These are phyloP conservation scores for Abrus pulchellus DNA, from an alignment of 306 rosid genomes.

Conservation along the genomic window DNA sequence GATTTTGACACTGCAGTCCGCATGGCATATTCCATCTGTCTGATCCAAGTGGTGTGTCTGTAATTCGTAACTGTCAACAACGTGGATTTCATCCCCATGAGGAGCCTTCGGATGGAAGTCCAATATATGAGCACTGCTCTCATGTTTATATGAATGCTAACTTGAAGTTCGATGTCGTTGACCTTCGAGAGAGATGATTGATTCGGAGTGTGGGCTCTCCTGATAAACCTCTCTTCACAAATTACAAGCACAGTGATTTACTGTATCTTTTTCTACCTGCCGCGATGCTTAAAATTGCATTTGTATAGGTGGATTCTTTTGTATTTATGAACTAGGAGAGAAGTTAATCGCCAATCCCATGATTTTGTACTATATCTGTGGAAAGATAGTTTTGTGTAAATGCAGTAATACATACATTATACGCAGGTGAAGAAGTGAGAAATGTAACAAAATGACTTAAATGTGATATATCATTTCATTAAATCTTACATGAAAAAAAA, in stretches of 20 bases:
- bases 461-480: background rate
- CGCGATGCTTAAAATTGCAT: conserved; percentile 46
- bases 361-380: conserved; percentile 52
- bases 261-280: conserved; percentile 36
- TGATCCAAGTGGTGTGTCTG: conserved; percentile 91
- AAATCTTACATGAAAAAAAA: conserved; percentile 22
- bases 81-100: conserved; percentile 99
- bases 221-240: conserved; percentile 24
- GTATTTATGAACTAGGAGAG: conserved; percentile 45
- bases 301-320: conserved; percentile 39
- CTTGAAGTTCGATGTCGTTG: conserved; percentile 75
- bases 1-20: conserved; percentile 75
- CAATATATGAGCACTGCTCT: conserved; percentile 96
- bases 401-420: background rate
- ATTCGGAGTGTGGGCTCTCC: conserved; percentile 1
- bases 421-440: conserved; percentile 44
- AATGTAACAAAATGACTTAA: conserved; percentile 5
- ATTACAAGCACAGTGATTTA: conserved; percentile 41
- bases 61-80: conserved; percentile 90
- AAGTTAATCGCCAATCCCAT: conserved; percentile 20
- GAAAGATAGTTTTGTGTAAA: conserved; percentile 47
- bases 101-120: conserved; percentile 87
- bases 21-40: conserved; percentile 98
- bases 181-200: conserved; percentile 70
- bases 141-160: conserved; percentile 90